These are phyloP conservation scores for Sugiyamaella valdiviana DNA, from an alignment of 805 yeast species.

Conservation along the genomic window DNA sequence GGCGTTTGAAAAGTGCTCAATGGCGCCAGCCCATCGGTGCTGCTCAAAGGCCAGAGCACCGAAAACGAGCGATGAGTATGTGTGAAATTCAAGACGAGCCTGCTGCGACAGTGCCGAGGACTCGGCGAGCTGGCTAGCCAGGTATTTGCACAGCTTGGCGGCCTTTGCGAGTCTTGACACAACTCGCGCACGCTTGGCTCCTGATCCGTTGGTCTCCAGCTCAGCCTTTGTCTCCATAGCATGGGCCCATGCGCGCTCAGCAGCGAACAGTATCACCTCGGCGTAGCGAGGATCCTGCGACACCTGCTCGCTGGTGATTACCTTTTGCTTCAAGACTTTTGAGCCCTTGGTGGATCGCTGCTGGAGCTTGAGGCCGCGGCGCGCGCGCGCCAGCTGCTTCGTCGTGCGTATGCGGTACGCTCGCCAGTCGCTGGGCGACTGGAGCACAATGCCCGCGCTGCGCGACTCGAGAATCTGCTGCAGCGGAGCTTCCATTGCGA, in stretches of 20 bases:
- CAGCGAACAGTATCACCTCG: constrained; percentile 52
- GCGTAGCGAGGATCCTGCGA: constrained; percentile 48
- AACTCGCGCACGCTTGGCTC: constrained; percentile 45
- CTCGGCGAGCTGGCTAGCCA: constrained; percentile 25
- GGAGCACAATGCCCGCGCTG: constrained; percentile 49
- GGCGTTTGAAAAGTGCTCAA: constrained; percentile 50
- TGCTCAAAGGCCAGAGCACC: constrained; percentile 48
- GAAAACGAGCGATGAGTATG: constrained; percentile 40
- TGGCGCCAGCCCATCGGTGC: constrained; percentile 51
- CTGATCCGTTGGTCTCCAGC: constrained; percentile 48
- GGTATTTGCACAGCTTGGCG: constrained; percentile 37
- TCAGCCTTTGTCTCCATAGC: constrained; percentile 57
- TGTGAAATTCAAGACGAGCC: constrained; percentile 21
- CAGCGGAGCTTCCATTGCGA: constrained; percentile 43
- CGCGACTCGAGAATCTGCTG: constrained; percentile 42
- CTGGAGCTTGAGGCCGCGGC: constrained; percentile 56
- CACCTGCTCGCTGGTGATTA: constrained; percentile 46
- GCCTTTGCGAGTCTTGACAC: constrained; percentile 66
- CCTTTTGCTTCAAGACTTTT: constrained; percentile 35
- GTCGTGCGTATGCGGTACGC: constrained; percentile 61
- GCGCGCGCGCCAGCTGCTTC: constrained; percentile 54
- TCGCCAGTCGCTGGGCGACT: constrained; percentile 60
- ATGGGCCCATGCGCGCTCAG: constrained; percentile 70
- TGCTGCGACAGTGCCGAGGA: constrained; percentile 16
- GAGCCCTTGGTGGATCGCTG: constrained; percentile 64